These are phyloP conservation scores for Neurospora sp. DNA, from an alignment of 495 filamentous ascomycete species.

Conservation along the genomic window DNA sequence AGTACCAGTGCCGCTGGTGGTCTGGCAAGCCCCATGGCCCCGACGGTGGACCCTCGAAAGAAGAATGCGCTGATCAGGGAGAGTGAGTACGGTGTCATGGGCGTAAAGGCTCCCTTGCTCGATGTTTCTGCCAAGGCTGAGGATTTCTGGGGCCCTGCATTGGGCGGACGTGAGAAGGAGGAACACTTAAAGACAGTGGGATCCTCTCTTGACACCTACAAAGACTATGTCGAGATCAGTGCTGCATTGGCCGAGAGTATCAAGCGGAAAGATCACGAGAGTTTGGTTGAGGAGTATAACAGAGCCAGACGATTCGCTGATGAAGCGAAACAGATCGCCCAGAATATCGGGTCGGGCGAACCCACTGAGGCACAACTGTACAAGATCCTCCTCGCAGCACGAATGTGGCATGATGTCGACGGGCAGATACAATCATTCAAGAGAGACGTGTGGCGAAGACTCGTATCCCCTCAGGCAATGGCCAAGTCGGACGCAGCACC, in stretches of 20 bases:
- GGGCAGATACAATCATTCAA: conserved; percentile 78
- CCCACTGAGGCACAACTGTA: conserved; percentile 63
- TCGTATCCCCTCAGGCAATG: conserved; percentile 47
- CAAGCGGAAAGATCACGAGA: conserved; percentile 79
- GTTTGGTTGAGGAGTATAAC: conserved; percentile 73
- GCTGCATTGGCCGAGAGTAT: conserved; percentile 72
- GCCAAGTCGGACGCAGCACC: conserved; percentile 31
- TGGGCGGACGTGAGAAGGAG: conserved; percentile 87
- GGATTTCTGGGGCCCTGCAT: conserved; percentile 90
- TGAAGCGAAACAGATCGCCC: conserved; percentile 55
- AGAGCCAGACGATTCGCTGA: conserved; percentile 66
- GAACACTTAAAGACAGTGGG: conserved; percentile 68
- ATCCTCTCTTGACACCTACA: conserved; percentile 62
- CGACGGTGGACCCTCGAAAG: conserved; percentile 42
- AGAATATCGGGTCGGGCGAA: conserved; percentile 40
- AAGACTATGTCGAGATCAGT: conserved; percentile 69
- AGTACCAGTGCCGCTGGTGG: conserved; percentile 38
- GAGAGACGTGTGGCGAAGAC: conserved; percentile 71
- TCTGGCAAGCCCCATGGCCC: conserved; percentile 22
- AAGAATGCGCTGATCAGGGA: conserved; percentile 91
- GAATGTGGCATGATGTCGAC: conserved; percentile 91
- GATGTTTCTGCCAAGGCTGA: conserved; percentile 90
- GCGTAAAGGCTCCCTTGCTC: conserved; percentile 74
- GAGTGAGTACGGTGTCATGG: conserved; percentile 85
- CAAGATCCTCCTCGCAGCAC: conserved; percentile 73